Percentiles rank a stretch among this genome's conserved stretches.
These are phyloP conservation scores for Chalciporus pseudorubinellus DNA, from an alignment of 768 basidiomycete genomes.

Conservation along the genomic window DNA sequence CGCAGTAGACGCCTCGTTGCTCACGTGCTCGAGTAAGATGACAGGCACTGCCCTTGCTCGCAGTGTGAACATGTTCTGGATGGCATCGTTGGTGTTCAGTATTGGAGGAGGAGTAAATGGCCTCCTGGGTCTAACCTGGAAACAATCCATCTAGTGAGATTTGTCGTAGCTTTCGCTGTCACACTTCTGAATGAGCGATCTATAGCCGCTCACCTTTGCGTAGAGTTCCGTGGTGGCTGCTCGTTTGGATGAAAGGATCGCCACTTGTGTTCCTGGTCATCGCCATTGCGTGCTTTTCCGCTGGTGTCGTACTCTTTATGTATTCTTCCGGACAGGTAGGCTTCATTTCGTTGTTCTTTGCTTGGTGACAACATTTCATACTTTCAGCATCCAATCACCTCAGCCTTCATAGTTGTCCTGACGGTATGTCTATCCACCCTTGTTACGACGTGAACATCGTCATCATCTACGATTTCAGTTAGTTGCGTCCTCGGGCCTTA, in stretches of 20 bases:
- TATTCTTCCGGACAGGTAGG: conserved; percentile 69
- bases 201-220: conserved; percentile 47
- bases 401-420: conserved; percentile 68
- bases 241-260: conserved; percentile 81
- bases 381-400: conserved; percentile 53
- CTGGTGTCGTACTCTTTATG: conserved; percentile 71
- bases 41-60: conserved; percentile 33
- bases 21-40: conserved; percentile 40
- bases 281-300: conserved; percentile 78
- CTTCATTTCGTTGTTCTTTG: not conserved
- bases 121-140: conserved; percentile 51
- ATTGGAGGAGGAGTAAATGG: conserved; percentile 53
- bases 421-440: conserved; percentile 37
- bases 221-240: conserved; percentile 54
- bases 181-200: no score
- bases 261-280: conserved; percentile 80
- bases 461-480: no score
- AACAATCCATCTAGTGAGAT: conserved; percentile 51
- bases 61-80: conserved; percentile 51
- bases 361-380: not conserved
- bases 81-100: conserved; percentile 51
- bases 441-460: not conserved
- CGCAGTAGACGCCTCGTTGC: conserved; percentile 47
- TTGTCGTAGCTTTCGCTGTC: not conserved
- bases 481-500: conserved; percentile 37